Evolutionary conservation across 768 basidiomycete genomes (phyloP).

Genomic region (Saitozyma sp.): DNA sequence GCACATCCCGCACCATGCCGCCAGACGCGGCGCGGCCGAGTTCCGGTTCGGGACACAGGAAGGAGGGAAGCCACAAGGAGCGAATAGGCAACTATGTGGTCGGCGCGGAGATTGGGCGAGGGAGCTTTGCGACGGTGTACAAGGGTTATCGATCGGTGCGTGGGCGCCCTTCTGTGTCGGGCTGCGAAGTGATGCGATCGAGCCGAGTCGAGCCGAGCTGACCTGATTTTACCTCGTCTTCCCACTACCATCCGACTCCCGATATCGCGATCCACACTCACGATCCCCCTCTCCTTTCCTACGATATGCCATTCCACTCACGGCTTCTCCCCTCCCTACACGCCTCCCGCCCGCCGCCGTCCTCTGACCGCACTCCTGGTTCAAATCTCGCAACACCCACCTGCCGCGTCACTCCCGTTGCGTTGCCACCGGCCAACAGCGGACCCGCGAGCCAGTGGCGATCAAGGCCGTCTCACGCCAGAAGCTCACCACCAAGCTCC

Average conservation of each 20-base stretch:
- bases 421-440: slow-evolving; percentile 56
- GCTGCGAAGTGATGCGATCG: slow-evolving; percentile 1
- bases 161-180: slow-evolving; percentile 7
- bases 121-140: slow-evolving; percentile 94
- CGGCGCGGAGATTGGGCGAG: slow-evolving; percentile 58
- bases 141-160: slow-evolving; percentile 86
- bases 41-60: slow-evolving; percentile 4
- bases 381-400: background rate
- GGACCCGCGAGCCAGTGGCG: slow-evolving; percentile 75
- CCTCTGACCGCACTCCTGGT: background rate
- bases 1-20: slow-evolving; percentile 9
- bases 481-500: slow-evolving; percentile 83
- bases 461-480: slow-evolving; percentile 91
- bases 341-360: background rate
- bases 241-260: background rate
- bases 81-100: slow-evolving; percentile 53
- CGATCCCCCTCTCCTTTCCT: slow-evolving; percentile 2
- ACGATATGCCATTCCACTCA: background rate
- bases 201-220: slow-evolving; percentile 3
- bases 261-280: background rate
- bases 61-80: slow-evolving; percentile 26
- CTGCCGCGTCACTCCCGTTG: no score
- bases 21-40: slow-evolving; percentile 13
- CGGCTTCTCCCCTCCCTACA: background rate
- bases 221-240: background rate